These are phyloP conservation scores for Eucalyptus leucophloia DNA, from an alignment of 345 rosid species.

Conservation along the genomic window DNA sequence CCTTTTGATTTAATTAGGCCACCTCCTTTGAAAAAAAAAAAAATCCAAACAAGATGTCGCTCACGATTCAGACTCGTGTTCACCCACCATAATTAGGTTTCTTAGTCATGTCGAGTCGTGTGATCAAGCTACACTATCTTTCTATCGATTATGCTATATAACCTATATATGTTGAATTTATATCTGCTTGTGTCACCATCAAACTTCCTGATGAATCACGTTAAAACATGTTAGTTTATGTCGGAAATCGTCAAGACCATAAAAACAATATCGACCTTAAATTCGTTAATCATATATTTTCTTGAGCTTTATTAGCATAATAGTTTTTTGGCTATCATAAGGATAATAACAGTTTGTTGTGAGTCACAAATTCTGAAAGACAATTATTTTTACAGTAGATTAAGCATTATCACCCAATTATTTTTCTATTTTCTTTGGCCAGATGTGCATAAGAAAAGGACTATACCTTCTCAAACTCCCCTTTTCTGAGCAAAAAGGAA, in stretches of 20 bases:
- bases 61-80: not conserved
- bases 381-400: too few species aligned
- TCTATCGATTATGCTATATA: not conserved
- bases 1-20: not conserved
- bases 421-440: not conserved
- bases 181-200: not conserved
- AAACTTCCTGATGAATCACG: rapidly evolving
- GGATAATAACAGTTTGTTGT: rapidly evolving
- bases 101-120: not conserved
- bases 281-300: not conserved
- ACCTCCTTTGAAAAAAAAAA: not conserved
- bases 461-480: not conserved
- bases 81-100: not conserved
- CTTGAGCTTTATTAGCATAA: too few species aligned
- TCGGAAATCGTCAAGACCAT: not conserved
- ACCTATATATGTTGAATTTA: not conserved
- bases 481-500: not conserved
- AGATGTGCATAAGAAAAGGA: not conserved
- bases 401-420: too few species aligned
- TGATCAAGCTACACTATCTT: not conserved
- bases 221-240: not conserved
- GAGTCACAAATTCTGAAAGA: rapidly evolving
- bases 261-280: not conserved
- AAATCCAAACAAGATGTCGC: not conserved
- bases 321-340: rapidly evolving